These are phyloP conservation scores for Tylopilus vinaceipallidus DNA, from an alignment of 768 basidiomycete genomes.

Conservation along the genomic window DNA sequence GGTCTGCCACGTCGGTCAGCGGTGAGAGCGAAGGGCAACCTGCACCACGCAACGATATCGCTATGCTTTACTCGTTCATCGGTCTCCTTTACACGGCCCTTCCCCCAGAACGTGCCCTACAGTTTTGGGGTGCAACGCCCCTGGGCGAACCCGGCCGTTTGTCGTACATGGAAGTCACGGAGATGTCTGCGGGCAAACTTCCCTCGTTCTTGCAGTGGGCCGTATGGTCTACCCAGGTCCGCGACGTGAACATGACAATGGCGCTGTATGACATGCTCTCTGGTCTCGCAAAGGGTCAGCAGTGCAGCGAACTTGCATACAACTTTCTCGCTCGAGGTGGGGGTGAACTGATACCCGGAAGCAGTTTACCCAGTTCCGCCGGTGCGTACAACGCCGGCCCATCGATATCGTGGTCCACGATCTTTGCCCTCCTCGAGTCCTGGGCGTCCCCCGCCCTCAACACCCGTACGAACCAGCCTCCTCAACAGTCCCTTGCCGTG, in stretches of 20 bases:
- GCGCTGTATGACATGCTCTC: constrained; percentile 88
- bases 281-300: constrained; percentile 79
- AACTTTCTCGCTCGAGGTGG: constrained; percentile 84
- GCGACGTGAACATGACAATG: constrained; percentile 70
- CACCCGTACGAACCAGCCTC: constrained; percentile 43
- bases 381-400: constrained; percentile 43
- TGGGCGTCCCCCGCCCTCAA: constrained; percentile 61
- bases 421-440: constrained; percentile 73
- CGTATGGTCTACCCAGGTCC: constrained; percentile 76
- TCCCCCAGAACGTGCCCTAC: constrained; percentile 72
- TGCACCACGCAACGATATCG: constrained; percentile 77
- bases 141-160: constrained; percentile 39
- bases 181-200: constrained; percentile 61
- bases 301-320: constrained; percentile 83
- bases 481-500: constrained; percentile 39
- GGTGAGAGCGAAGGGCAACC: constrained; percentile 41
- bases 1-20: constrained; percentile 44
- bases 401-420: constrained; percentile 72
- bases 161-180: constrained; percentile 57
- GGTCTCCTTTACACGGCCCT: constrained; percentile 76
- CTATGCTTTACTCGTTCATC: constrained; percentile 79
- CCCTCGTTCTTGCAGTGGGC: constrained; percentile 88
- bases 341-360: constrained; percentile 64
- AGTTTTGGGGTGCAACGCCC: constrained; percentile 79
- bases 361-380: constrained; percentile 41